A percentile compares a stretch with the other conserved stretches of the same genome.
phyloP scores from a whole-genome alignment of 441 rosid species.

The Lagerstroemia fauriei region DNA sequence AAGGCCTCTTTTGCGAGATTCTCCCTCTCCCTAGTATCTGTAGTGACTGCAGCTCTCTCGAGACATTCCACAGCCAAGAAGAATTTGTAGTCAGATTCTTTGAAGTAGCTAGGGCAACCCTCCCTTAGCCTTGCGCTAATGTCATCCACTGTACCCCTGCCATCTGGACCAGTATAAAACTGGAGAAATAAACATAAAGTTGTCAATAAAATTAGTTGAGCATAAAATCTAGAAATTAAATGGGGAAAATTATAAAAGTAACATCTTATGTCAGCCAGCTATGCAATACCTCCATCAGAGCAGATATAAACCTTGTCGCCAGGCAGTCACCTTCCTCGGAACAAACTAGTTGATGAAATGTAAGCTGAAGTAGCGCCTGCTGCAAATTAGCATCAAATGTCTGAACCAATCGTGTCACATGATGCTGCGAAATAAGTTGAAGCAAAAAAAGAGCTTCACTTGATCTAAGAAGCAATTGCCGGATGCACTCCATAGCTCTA shows the following conservation, averaged over 20 bases:
- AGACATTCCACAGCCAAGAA: constrained; percentile 97
- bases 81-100: constrained; percentile 93
- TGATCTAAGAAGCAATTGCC: constrained; percentile 94
- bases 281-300: constrained; percentile 76
- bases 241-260: not conserved
- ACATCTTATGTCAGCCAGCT: not conserved
- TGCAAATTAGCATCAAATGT: constrained; percentile 64
- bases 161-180: constrained; percentile 94
- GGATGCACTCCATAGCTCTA: constrained; percentile 91
- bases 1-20: constrained; percentile 91
- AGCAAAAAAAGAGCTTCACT: constrained; percentile 92
- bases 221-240: constrained; percentile 16
- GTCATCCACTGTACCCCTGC: constrained; percentile 95
- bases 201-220: constrained; percentile 1
- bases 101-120: constrained; percentile 96
- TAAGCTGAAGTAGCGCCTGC: constrained; percentile 70
- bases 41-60: constrained; percentile 73
- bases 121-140: constrained; percentile 75
- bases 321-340: constrained; percentile 90
- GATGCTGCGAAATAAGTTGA: constrained; percentile 87
- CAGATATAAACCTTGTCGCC: constrained; percentile 83
- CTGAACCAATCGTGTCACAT: constrained; percentile 77
- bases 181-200: constrained; percentile 38
- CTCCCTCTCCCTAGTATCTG: constrained; percentile 70
- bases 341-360: constrained; percentile 89